Evolutionary conservation across 768 basidiomycete genomes (phyloP).

Genomic region (Podaxis sp.): DNA sequence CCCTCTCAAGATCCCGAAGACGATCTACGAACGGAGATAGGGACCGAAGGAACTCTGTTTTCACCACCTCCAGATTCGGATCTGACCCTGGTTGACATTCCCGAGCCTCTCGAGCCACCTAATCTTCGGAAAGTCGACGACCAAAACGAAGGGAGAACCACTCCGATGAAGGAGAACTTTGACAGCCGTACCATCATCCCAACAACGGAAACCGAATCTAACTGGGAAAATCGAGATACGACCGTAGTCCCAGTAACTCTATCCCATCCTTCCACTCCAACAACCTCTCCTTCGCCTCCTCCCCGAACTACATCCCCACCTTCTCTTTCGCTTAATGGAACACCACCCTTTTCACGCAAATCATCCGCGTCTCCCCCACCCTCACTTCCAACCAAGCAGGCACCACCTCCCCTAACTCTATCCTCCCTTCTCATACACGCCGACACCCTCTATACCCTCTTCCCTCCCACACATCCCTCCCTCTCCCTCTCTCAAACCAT

Average conservation of each 20-base stretch:
- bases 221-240: neutral
- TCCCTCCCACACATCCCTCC: slow-evolving; percentile 59
- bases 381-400: slow-evolving; percentile 7
- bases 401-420: slow-evolving; percentile 39
- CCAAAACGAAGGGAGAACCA: neutral
- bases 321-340: neutral
- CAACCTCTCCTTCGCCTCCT: neutral
- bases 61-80: slow-evolving; percentile 7
- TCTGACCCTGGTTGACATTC: slow-evolving; percentile 7
- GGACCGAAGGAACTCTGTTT: neutral
- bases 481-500: slow-evolving; percentile 60
- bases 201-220: neutral
- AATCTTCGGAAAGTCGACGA: neutral
- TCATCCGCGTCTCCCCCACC: neutral
- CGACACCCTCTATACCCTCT: slow-evolving; percentile 55
- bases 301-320: neutral
- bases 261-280: neutral
- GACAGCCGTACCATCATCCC: no score
- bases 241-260: neutral
- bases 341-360: neutral
- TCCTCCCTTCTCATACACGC: slow-evolving; percentile 53
- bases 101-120: neutral
- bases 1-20: neutral
- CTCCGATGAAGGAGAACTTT: no score
- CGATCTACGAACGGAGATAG: neutral